Conservation (phyloP, 176 grass and related monocot genomes). For the Paspalum vaginatum region DNA sequence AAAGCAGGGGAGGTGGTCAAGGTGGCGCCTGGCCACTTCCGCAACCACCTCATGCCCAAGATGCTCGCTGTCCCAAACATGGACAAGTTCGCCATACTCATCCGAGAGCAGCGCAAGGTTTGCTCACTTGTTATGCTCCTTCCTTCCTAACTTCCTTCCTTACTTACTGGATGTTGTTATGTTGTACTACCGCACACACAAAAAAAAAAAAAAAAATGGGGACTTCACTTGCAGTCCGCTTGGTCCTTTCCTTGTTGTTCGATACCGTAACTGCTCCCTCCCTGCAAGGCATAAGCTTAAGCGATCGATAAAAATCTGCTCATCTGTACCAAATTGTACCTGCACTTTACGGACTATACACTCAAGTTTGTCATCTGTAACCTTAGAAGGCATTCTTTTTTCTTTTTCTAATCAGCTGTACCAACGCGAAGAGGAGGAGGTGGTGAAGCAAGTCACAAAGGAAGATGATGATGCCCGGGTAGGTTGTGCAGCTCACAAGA, state of each 20-base stretch:
- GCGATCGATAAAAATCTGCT: too few relatives aligned
- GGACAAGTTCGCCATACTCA: constrained; percentile 84
- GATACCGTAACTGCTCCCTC: too few relatives aligned
- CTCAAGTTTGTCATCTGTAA: constrained; percentile 4
- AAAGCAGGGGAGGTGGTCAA: constrained; percentile 83
- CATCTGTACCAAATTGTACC: too few relatives aligned
- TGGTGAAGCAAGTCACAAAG: constrained; percentile 56
- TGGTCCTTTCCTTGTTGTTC: too few relatives aligned
- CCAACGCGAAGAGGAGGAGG: constrained; percentile 56
- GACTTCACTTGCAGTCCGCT: too few relatives aligned
- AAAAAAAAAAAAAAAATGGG: too few relatives aligned
- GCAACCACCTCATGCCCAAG: constrained; percentile 96
- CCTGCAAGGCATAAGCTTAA: too few relatives aligned
- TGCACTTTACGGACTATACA: too few relatives aligned
- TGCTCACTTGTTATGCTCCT: background rate
- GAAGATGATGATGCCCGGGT: constrained; percentile 60
- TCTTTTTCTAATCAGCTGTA: constrained; percentile 60
- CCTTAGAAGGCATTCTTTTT: background rate
- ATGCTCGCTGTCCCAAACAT: constrained; percentile 90
- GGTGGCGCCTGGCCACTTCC: constrained; percentile 89
- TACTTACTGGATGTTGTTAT: too few relatives aligned
- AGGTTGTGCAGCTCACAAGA: background rate
- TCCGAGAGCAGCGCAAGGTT: constrained; percentile 89
- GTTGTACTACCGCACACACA: too few relatives aligned
- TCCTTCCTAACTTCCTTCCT: too few relatives aligned